Base-by-base conservation (phyloP, 164 flowering plant species). In the Litsea cubeba region DNA sequence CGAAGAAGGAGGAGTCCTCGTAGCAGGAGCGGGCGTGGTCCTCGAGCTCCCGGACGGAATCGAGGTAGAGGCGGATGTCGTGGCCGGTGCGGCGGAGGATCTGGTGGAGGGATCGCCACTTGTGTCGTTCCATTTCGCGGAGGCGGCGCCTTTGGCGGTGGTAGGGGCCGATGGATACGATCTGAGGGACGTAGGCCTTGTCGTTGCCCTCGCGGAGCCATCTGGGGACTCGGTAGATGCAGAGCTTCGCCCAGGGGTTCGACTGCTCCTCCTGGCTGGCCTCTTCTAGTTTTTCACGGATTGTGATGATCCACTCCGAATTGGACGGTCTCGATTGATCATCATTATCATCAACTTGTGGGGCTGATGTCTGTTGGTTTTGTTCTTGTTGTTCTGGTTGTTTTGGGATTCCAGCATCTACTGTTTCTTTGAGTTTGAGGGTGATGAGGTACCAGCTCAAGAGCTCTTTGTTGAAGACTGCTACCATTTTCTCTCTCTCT, bases 81-180 rank as follows among this genome's bases (percentile, higher is more conserved):
- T 86, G 86, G 30, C 78, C 72, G 12, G 85, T 80, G 2, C 90
- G 88, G 75, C 76, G 79, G 5, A 90, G 85, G 24, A 85, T 72
- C 2, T 76, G 87, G 72, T 85, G 71, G 58, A 88, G 83, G 7
- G 86, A 76, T 0, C 91, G 82, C 88, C 87, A 88, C 71, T 91
- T 88, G 76, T 88, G 94, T 24, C 76, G 81, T 14, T 91, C 91
- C 97, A 90, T 88, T 49, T 78, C 86, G 22, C 80, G 79, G 1
- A 90, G 83, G 40, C 85, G 83, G 51, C 50, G 77, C 74, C 74
- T 81, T 11, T 84, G 82, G 72, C 84, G 88, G 75, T 91, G 92
- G 77, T 88, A 91, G 54, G 96, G 96, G 24, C 96, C 96, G 23
- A 91, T 28, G 22, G 97, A 86, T 8, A 88, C 84, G 63, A 85